Evolutionary conservation across 208 protist species (phyloP).

Genomic region (Wallacemonas sp.): DNA sequence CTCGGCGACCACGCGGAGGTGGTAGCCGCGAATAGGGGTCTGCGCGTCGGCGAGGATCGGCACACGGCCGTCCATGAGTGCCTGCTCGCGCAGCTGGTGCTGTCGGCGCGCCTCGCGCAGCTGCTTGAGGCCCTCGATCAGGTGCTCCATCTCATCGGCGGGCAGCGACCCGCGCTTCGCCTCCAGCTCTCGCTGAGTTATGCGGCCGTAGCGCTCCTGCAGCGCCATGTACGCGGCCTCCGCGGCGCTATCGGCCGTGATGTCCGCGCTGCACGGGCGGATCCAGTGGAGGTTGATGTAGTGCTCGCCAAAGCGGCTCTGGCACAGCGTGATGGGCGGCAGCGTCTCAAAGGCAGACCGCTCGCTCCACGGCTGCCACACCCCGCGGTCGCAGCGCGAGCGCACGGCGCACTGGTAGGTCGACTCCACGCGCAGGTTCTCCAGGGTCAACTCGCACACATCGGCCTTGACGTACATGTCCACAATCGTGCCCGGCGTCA

Average conservation of each 20-base stretch:
- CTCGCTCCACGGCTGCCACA: slow-evolving; percentile 88
- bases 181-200: slow-evolving; percentile 69
- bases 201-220: slow-evolving; percentile 58
- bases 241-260: slow-evolving; percentile 28
- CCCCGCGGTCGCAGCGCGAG: slow-evolving; percentile 45
- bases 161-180: slow-evolving; percentile 39
- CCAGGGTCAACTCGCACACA: slow-evolving; percentile 17
- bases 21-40: slow-evolving; percentile 71
- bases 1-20: slow-evolving; percentile 80
- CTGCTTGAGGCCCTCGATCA: slow-evolving; percentile 50
- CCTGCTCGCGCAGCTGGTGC: slow-evolving; percentile 18
- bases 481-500: neutral
- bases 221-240: slow-evolving; percentile 51
- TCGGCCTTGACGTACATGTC: slow-evolving; percentile 15
- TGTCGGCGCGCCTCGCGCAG: slow-evolving; percentile 29
- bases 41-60: slow-evolving; percentile 46
- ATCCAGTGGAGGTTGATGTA: slow-evolving; percentile 93
- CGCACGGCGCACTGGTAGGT: slow-evolving; percentile 38
- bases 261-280: slow-evolving; percentile 35
- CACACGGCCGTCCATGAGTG: slow-evolving; percentile 54
- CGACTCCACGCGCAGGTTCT: slow-evolving; percentile 25
- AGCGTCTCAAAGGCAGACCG: slow-evolving; percentile 56
- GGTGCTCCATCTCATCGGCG: slow-evolving; percentile 46
- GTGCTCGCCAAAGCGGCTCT: slow-evolving; percentile 89
- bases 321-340: slow-evolving; percentile 63